Evolutionary conservation across 2,329 filamentous ascomycete genomes (phyloP).

Genomic region (Moelleriella libera): DNA sequence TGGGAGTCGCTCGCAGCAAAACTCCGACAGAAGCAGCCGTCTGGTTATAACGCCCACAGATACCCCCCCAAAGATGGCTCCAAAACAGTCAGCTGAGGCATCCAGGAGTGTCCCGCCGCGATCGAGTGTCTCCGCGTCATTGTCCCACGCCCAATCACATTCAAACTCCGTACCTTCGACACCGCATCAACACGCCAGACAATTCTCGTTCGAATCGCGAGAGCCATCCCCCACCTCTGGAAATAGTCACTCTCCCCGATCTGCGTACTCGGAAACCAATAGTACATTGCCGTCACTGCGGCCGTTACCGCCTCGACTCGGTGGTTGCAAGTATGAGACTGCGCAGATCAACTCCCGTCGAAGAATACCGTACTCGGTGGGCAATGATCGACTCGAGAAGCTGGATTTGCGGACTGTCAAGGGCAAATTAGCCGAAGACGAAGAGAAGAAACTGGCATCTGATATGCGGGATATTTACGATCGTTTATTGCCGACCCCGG

Average conservation of each 20-base stretch:
- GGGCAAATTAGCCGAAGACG: slow-evolving; percentile 53
- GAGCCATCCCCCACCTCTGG: slow-evolving; percentile 67
- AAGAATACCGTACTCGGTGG: slow-evolving; percentile 83
- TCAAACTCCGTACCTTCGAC: slow-evolving; percentile 90
- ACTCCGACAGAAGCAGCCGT: slow-evolving; percentile 46
- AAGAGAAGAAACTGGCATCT: slow-evolving; percentile 60
- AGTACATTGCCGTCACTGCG: slow-evolving; percentile 55
- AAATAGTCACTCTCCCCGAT: slow-evolving; percentile 74
- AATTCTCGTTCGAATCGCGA: slow-evolving; percentile 65
- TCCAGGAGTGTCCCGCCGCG: slow-evolving; percentile 16
- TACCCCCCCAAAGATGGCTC: slow-evolving; percentile 12
- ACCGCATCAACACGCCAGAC: slow-evolving; percentile 74
- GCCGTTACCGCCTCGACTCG: slow-evolving; percentile 42
- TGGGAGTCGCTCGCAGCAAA: slow-evolving; percentile 49
- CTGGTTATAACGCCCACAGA: slow-evolving; percentile 48
- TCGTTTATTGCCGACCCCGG: slow-evolving; percentile 65
- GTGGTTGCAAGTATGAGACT: slow-evolving; percentile 79
- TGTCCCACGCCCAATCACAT: slow-evolving; percentile 28
- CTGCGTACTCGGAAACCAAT: slow-evolving; percentile 80
- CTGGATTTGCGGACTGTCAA: slow-evolving; percentile 60
- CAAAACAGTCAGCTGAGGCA: slow-evolving; percentile 21
- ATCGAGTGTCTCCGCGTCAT: slow-evolving; percentile 13
- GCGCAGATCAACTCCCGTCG: slow-evolving; percentile 67
- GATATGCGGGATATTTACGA: slow-evolving; percentile 82
- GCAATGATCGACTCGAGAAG: slow-evolving; percentile 63